phyloP scores from a whole-genome alignment of 768 basidiomycete species.

The Amanita fuliginea region DNA sequence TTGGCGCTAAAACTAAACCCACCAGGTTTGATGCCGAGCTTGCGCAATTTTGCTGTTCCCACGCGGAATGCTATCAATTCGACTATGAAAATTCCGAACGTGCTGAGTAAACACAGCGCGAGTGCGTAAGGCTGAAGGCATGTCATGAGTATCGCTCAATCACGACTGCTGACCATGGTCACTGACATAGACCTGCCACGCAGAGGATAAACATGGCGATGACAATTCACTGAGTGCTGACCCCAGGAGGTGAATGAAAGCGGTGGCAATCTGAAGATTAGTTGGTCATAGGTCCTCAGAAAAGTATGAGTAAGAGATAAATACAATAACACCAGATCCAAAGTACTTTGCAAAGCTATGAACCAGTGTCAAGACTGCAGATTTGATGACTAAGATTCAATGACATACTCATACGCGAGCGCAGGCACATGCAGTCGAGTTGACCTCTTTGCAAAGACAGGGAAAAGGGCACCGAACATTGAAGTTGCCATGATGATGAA shows the following conservation, averaged over 20 bases:
- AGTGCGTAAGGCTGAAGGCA: constrained; percentile 63
- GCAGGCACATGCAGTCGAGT: constrained; percentile 46
- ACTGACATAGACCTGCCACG: constrained; percentile 71
- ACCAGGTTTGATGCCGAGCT: constrained; percentile 58
- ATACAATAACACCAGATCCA: constrained; percentile 79
- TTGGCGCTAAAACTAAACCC: not conserved
- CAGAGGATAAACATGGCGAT: constrained; percentile 55
- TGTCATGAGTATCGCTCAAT: not conserved
- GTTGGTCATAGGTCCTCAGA: not conserved
- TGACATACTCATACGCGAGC: constrained; percentile 55
- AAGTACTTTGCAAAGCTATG: constrained; percentile 79
- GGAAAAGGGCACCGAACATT: constrained; percentile 54
- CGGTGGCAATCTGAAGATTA: constrained; percentile 63
- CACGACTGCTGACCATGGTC: not conserved
- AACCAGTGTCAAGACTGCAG: not conserved
- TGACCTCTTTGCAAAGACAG: constrained; percentile 47
- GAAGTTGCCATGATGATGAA: constrained; percentile 65
- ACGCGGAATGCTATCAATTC: constrained; percentile 84
- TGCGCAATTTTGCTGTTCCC: constrained; percentile 63
- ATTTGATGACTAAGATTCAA: not conserved
- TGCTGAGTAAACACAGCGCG: constrained; percentile 69
- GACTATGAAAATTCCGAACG: constrained; percentile 75
- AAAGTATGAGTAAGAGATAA: constrained; percentile 15
- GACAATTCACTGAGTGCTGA: constrained; percentile 65
- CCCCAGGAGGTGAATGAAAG: constrained; percentile 74